phyloP scores from a whole-genome alignment of 2,329 filamentous ascomycete species.

The Diplodia sapinea region DNA sequence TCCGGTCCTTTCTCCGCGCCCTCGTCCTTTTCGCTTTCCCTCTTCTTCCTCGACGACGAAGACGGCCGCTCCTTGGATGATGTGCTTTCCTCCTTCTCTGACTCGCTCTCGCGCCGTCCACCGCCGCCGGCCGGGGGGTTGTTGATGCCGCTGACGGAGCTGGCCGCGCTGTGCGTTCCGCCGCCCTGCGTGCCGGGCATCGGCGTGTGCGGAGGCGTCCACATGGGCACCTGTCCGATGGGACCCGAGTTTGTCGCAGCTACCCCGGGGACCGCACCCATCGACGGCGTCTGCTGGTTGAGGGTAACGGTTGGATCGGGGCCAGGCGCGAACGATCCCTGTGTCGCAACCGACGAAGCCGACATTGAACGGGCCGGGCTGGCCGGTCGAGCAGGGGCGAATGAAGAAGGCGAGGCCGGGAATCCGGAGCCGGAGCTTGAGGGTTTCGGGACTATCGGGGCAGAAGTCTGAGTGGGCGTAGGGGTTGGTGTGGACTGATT shows the following conservation, averaged over 20 bases:
- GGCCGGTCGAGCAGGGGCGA: slow-evolving; percentile 63
- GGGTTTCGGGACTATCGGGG: slow-evolving; percentile 46
- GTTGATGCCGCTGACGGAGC: slow-evolving; percentile 56
- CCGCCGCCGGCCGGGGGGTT: slow-evolving; percentile 25
- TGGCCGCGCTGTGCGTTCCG: slow-evolving; percentile 54
- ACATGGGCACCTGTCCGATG: slow-evolving; percentile 68
- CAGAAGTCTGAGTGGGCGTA: slow-evolving; percentile 61
- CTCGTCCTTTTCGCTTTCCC: slow-evolving; percentile 44
- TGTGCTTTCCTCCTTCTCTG: slow-evolving; percentile 39
- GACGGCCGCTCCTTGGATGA: neutral
- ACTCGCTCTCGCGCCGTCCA: slow-evolving; percentile 40
- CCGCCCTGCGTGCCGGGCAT: slow-evolving; percentile 43
- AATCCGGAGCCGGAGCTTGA: slow-evolving; percentile 54
- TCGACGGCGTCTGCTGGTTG: slow-evolving; percentile 79
- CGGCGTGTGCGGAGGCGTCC: slow-evolving; percentile 90
- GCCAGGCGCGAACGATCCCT: slow-evolving; percentile 55
- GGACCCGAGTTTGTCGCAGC: slow-evolving; percentile 70
- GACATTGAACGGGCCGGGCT: slow-evolving; percentile 88
- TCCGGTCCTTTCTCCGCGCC: slow-evolving; percentile 35
- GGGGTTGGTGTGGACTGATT: slow-evolving; percentile 72
- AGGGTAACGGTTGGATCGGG: slow-evolving; percentile 56
- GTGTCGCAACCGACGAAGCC: slow-evolving; percentile 77
- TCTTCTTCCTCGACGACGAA: slow-evolving; percentile 4
- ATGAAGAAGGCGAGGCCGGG: slow-evolving; percentile 64
- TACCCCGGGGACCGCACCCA: slow-evolving; percentile 77